Base-by-base conservation (phyloP, 805 yeast genomes). In the Metschnikowia orientalis region DNA sequence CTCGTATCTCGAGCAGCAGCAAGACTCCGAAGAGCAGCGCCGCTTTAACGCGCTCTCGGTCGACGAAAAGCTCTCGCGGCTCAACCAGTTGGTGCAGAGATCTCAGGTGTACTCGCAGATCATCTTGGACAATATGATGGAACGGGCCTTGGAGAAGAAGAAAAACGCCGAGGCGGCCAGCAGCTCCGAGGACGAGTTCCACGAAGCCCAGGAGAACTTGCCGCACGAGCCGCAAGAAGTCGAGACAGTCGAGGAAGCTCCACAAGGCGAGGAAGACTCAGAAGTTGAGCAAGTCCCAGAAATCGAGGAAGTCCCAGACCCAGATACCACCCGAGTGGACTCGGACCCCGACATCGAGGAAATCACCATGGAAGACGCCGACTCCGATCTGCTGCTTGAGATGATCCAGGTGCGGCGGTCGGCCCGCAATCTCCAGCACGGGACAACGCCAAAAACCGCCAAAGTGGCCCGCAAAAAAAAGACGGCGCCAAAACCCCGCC, bases 51-150 rank as follows among this genome's bases (percentile, higher is more conserved):
- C 56, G 6, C 57, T 73, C 12, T 65, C 75, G 2, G 61, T 62
- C n/a, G 75, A 77, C 23, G 60, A 64, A 27, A 85, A 86, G 49
- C 61, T 87, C 26, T 71, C 73, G 34, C 71, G 86, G 34, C 62
- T 90, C 34, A 74, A 84, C 37, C 78, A 76, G 22, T 67, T 90
- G 42, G 87, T 90, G n/a, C 81, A 83, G 48, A 81, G 85, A 51
- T 85, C 96, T 11, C 89, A 87, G 52, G 75, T 89, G 2, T 90
- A 86, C 57, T 82, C 97, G 1, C 75, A 80, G 41, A 86, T 90
- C 44, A 84, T 90, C 25, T 78, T 95, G 3, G 89, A 87, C 32
- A 80, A 89, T 8, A 69, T 90, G 26, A 50, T 81, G 25, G 75
- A 75, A 40, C 63, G 70, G 28, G 51, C 71, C n/a, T 46, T 70